These are phyloP conservation scores for Skeletonema marinoi DNA, from an alignment of 108 stramenopile species.

Conservation along the genomic window DNA sequence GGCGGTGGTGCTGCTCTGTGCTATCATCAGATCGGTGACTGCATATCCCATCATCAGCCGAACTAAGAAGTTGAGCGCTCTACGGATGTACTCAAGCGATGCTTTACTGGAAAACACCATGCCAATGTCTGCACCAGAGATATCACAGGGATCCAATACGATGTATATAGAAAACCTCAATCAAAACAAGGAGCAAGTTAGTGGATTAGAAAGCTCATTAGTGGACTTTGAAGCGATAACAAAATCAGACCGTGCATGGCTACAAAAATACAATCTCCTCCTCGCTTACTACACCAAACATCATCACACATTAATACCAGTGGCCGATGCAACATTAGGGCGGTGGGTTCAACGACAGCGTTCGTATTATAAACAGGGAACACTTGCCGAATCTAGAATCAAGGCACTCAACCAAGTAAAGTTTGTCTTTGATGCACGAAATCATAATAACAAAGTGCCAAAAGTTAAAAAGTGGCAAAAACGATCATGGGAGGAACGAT, in stretches of 20 bases:
- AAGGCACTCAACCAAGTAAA: neutral
- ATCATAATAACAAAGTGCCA: neutral
- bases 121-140: neutral
- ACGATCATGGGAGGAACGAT: conserved; percentile 17
- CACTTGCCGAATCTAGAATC: neutral
- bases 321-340: conserved; percentile 1
- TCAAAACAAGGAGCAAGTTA: neutral
- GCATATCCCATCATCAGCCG: too few species aligned
- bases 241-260: neutral
- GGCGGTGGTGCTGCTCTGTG: neutral
- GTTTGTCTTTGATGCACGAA: neutral
- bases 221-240: neutral
- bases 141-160: neutral
- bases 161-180: neutral
- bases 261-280: neutral
- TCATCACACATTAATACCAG: neutral
- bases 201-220: neutral
- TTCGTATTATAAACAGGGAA: conserved; percentile 2
- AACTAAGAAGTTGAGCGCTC: too few species aligned
- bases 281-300: neutral
- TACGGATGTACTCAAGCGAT: too few species aligned
- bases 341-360: conserved; percentile 6
- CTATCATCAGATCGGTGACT: neutral
- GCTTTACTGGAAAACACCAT: neutral
- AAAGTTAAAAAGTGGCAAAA: neutral